phyloP scores from a whole-genome alignment of 805 yeast species.

The Cyberlindnera nakhonratchasimensis region DNA sequence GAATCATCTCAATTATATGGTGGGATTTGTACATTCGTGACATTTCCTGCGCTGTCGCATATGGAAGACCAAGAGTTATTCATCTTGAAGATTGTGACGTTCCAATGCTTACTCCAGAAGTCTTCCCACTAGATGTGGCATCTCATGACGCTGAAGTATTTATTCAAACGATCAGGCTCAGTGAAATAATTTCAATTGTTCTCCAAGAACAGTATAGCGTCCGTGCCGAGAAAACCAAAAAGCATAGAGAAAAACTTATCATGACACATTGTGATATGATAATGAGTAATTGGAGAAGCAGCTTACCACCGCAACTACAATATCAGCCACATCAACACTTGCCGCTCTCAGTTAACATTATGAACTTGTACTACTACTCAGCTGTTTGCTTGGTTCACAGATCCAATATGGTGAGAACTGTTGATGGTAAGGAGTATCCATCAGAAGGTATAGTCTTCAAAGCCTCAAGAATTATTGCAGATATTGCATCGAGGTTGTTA shows the following conservation, averaged over 20 bases:
- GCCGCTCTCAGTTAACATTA: conserved; percentile 49
- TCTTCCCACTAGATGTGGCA: conserved; percentile 53
- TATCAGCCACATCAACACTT: conserved; percentile 53
- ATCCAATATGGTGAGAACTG: conserved; percentile 52
- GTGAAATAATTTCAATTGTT: conserved; percentile 68
- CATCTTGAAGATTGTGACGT: conserved; percentile 74
- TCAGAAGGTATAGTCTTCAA: conserved; percentile 66
- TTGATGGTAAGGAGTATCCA: conserved; percentile 31
- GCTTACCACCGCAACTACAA: conserved; percentile 58
- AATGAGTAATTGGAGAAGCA: conserved; percentile 73
- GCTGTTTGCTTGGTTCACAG: conserved; percentile 69
- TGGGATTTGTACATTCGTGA: conserved; percentile 76
- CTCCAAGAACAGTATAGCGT: conserved; percentile 68
- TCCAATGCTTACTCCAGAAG: conserved; percentile 64
- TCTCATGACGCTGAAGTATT: conserved; percentile 53
- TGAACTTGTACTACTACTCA: conserved; percentile 69
- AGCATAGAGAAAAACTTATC: conserved; percentile 39
- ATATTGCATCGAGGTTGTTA: conserved; percentile 53
- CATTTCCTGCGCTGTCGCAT: conserved; percentile 63
- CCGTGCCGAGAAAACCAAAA: conserved; percentile 51
- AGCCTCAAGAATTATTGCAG: conserved; percentile 72
- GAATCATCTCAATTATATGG: conserved; percentile 66
- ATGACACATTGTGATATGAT: conserved; percentile 66
- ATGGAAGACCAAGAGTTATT: conserved; percentile 68
- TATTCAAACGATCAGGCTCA: conserved; percentile 60